Evolutionary conservation across 1,284 basidiomycete species (phyloP), one percentile per base, ranked within the genome.

Genomic region (Malassezia obtusa): DNA sequence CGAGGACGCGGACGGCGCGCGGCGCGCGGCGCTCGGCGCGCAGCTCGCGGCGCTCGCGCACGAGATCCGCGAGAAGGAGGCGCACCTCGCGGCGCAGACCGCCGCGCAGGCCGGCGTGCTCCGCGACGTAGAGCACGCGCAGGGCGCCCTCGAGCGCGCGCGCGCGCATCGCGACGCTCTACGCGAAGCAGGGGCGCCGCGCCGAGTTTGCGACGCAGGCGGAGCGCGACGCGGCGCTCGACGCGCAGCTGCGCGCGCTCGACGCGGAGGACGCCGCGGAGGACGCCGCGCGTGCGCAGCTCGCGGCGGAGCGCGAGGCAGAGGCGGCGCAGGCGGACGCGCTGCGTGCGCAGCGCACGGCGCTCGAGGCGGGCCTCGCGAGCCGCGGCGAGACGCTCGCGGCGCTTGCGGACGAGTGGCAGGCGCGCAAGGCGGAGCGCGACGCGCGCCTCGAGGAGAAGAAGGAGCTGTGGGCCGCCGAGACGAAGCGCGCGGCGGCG

Each of bases 401-500:
- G 30, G 43, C 64, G 57, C 52, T 60, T 15, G 50, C 50, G 30
- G 46, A 52, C 37, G 59, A 60, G 21, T 61, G 58, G 58, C 60
- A 54, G 19, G 58, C 45, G 61, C 67, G 49, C 59, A 63, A 56
- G 15, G 65, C 54, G 52, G 65, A 54, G 75, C 77, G 54, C 79
- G 59, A 67, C 28, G 63, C 63, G 56, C 60, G 74, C 21, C 45
- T 48, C 11, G 68, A 73, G 33, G 53, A 67, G 47, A 59, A 71
- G 41, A 77, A 79, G 50, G 74, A 76, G 54, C 75, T 88, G 53
- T 87, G 83, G 75, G 84, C 85, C 53, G 78, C 86, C 63, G 81
- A 86, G 58, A 80, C 80, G 32, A 84, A 82, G 57, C 77, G 87
- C 65, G 80, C 77, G 39, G 90, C 95, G 57, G 79, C 84, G 19